These are phyloP conservation scores for Tulasnella sp. DNA, from an alignment of 768 basidiomycete genomes.

Conservation along the genomic window DNA sequence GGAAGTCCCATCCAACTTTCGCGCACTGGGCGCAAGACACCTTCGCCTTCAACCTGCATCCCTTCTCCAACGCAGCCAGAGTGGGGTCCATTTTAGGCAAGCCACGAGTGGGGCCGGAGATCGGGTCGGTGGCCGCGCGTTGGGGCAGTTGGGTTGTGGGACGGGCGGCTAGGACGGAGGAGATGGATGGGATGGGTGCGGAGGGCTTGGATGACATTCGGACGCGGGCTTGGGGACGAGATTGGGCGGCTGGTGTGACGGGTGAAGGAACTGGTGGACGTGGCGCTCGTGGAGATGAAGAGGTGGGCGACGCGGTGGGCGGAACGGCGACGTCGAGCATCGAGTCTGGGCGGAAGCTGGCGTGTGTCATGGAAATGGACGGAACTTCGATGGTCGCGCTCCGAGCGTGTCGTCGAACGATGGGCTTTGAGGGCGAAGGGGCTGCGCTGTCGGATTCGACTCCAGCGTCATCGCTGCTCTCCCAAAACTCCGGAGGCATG, in stretches of 20 bases:
- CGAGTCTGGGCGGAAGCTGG: constrained; percentile 8
- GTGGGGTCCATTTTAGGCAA: constrained; percentile 31
- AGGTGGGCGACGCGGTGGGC: no score
- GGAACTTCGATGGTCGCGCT: not conserved
- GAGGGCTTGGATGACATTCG: not conserved
- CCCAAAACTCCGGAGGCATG: constrained; percentile 3
- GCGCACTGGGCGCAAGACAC: constrained; percentile 23
- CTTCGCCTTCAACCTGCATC: constrained; percentile 21
- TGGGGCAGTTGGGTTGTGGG: not conserved
- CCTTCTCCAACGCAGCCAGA: constrained; percentile 31
- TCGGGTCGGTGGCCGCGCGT: not conserved
- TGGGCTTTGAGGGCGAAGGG: not conserved
- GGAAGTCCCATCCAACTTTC: constrained; percentile 29
- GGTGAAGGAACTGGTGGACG: no score
- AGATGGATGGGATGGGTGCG: not conserved
- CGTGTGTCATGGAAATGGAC: not conserved
- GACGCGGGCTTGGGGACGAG: not conserved
- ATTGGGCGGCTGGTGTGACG: not conserved
- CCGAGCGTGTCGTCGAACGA: constrained; percentile 11
- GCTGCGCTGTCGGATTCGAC: constrained; percentile 3
- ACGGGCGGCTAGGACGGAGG: not conserved
- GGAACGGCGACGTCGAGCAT: not conserved
- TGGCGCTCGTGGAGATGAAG: no score
- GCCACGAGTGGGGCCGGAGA: not conserved
- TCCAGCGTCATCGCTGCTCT: not conserved